These are phyloP conservation scores for Lachnum nothofagi DNA, from an alignment of 2,329 filamentous ascomycete genomes.

Conservation along the genomic window DNA sequence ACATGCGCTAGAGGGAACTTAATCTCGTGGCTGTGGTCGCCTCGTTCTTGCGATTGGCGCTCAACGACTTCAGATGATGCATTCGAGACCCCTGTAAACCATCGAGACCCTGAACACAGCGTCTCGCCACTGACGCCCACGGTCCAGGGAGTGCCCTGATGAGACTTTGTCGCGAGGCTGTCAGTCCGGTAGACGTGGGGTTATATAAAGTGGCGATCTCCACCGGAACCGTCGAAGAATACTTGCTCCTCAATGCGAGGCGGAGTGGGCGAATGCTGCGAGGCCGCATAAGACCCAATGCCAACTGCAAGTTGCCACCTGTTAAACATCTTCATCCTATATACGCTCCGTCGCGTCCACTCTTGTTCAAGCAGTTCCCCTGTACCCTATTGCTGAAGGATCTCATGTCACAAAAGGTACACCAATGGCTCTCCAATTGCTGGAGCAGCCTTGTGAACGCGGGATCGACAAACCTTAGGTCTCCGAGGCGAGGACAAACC, in stretches of 20 bases:
- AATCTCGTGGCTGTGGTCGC: neutral
- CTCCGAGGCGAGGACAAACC: neutral
- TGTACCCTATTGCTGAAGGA: neutral
- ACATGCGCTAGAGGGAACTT: neutral
- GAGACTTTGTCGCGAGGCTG: neutral
- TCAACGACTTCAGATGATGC: neutral
- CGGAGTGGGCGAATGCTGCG: too few species aligned
- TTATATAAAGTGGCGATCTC: slow-evolving; percentile 3
- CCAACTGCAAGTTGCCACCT: neutral
- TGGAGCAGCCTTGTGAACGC: slow-evolving; percentile 3
- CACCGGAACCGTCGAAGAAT: neutral
- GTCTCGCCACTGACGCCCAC: neutral
- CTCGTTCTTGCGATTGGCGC: neutral
- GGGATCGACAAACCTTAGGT: neutral
- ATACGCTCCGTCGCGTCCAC: neutral
- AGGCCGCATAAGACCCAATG: neutral
- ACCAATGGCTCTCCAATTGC: neutral
- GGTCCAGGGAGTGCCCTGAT: neutral
- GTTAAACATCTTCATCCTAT: neutral
- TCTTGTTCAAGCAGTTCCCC: neutral
- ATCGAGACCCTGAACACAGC: neutral
- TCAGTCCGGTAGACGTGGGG: neutral
- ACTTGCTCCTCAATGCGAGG: too few species aligned
- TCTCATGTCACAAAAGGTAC: neutral
- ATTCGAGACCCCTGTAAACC: neutral